Conservation (phyloP, 2,329 filamentous ascomycete genomes). For the Pseudogymnoascus sp. region DNA sequence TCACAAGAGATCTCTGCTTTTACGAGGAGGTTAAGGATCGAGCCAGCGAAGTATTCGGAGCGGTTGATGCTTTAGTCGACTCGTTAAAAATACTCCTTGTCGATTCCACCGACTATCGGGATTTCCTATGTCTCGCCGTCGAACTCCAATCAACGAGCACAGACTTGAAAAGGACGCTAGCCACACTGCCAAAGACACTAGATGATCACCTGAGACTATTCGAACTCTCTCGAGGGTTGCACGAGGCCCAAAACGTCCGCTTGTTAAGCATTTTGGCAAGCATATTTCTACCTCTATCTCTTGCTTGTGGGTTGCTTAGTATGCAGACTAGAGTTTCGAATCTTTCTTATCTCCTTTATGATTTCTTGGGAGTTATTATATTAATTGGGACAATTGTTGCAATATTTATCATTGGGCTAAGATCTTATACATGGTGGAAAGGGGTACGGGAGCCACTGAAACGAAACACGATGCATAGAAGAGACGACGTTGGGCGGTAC, state of each 20-base stretch:
- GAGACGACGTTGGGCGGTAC: not conserved
- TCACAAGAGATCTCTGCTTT: not conserved
- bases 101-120: not conserved
- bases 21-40: not conserved
- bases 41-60: not conserved
- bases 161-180: not conserved
- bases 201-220: not conserved
- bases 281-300: not conserved
- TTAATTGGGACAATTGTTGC: not conserved
- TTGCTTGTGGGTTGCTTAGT: not conserved
- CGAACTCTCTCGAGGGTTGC: not conserved
- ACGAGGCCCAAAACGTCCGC: not conserved
- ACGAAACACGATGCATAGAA: not conserved
- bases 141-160: not conserved
- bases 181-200: not conserved
- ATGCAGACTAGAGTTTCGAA: not conserved
- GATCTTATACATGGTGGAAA: not conserved
- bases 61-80: not conserved
- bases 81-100: not conserved
- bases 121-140: not conserved
- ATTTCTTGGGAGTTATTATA: not conserved
- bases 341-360: not conserved
- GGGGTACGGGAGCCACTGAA: not conserved
- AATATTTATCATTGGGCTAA: not conserved
- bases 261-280: not conserved